Evolutionary conservation across 1,284 basidiomycete species (phyloP).

Genomic region (Porogramme epimiltina): DNA sequence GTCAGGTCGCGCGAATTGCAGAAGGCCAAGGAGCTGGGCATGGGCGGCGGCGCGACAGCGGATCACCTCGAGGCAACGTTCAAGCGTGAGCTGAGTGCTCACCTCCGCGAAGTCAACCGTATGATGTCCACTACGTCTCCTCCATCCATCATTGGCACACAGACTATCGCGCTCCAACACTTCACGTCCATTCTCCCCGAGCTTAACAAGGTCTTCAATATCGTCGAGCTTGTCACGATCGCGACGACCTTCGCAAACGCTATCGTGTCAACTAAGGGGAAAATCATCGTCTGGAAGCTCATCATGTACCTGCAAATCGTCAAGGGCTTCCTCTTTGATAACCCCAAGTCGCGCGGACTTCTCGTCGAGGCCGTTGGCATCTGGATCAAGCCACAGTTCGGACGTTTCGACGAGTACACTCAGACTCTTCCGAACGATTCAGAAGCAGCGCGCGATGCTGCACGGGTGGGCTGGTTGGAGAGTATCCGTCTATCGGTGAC

Average conservation of each 20-base stretch:
- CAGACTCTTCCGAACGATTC: slow-evolving; percentile 64
- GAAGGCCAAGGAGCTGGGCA: slow-evolving; percentile 75
- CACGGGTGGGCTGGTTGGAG: slow-evolving; percentile 90
- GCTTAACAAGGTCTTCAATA: slow-evolving; percentile 78
- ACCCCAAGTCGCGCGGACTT: slow-evolving; percentile 74
- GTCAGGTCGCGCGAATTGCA: slow-evolving; percentile 87
- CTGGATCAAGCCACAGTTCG: slow-evolving; percentile 96
- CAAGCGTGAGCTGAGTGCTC: slow-evolving; percentile 77
- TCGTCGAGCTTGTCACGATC: slow-evolving; percentile 82
- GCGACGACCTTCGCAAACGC: slow-evolving; percentile 89
- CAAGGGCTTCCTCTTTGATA: slow-evolving; percentile 87
- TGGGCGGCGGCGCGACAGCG: slow-evolving; percentile 78
- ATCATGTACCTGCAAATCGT: slow-evolving; percentile 93
- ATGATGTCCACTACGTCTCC: slow-evolving; percentile 87
- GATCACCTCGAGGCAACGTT: slow-evolving; percentile 87
- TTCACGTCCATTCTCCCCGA: slow-evolving; percentile 93
- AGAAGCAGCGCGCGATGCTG: slow-evolving; percentile 67
- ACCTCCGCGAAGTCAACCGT: slow-evolving; percentile 81
- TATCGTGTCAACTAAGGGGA: slow-evolving; percentile 79
- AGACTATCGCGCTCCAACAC: slow-evolving; percentile 92
- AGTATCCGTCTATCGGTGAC: slow-evolving; percentile 83
- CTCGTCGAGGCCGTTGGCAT: slow-evolving; percentile 88
- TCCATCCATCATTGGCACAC: slow-evolving; percentile 90
- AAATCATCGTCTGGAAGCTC: slow-evolving; percentile 90
- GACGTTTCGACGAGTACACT: slow-evolving; percentile 84